Percentiles rank a stretch among this genome's conserved stretches.
phyloP scores from a whole-genome alignment of 2,329 filamentous ascomycete genomes.

The Cercospora sojina region DNA sequence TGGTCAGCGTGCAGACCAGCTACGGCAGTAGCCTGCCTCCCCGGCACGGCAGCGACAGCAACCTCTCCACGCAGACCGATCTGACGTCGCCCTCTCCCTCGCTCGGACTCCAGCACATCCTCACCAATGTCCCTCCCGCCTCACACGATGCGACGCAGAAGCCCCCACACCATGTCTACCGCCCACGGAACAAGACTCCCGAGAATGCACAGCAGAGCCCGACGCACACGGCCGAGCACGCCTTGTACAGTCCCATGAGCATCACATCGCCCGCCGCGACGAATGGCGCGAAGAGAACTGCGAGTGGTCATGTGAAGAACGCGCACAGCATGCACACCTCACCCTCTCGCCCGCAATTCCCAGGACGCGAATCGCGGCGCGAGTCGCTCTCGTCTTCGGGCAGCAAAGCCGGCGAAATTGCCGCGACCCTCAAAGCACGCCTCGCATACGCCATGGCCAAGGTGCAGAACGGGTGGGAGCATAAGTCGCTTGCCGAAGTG shows the following conservation, averaged over 20 bases:
- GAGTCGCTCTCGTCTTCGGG: conserved; percentile 66
- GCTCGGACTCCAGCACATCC: conserved; percentile 10
- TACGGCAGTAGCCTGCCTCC: conserved; percentile 26
- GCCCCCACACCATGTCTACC: conserved; percentile 5
- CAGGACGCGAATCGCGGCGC: conserved; percentile 59
- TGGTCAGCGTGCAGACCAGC: conserved; percentile 30
- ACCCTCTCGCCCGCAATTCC: conserved; percentile 35
- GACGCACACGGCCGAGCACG: conserved; percentile 26
- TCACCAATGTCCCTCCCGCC: not conserved
- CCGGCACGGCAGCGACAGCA: conserved; percentile 29
- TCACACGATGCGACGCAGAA: conserved; percentile 9
- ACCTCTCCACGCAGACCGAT: conserved; percentile 34
- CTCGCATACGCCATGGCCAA: conserved; percentile 93
- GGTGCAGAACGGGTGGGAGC: conserved; percentile 85
- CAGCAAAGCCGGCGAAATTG: conserved; percentile 79
- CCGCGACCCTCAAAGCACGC: conserved; percentile 75
- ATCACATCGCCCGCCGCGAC: conserved; percentile 41
- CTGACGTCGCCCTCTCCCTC: conserved; percentile 32
- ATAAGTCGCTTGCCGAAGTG: conserved; percentile 72
- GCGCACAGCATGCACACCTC: conserved; percentile 42
- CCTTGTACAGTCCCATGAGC: conserved; percentile 42
- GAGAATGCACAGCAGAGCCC: conserved; percentile 24
- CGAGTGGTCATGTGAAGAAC: conserved; percentile 72
- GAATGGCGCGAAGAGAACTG: conserved; percentile 69
- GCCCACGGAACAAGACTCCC: conserved; percentile 19